phyloP scores from a whole-genome alignment of 73 alveolate species.

The Tetrahymena borealis region DNA sequence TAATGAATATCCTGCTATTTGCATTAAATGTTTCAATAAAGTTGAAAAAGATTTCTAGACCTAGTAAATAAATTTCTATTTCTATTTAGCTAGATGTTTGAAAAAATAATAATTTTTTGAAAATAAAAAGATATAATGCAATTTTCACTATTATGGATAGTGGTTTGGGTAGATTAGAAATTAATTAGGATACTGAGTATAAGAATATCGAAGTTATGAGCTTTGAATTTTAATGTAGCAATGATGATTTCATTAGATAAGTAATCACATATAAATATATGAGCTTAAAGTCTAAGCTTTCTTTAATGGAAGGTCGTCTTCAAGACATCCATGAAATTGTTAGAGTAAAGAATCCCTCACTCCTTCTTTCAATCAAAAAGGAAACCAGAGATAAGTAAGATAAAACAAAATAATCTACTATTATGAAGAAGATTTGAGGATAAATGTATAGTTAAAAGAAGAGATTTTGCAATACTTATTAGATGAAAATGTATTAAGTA shows the following conservation, averaged over 20 bases:
- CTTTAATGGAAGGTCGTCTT: constrained; percentile 24
- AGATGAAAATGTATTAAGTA: background rate
- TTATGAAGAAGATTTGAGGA: background rate
- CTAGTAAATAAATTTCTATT: background rate
- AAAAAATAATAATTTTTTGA: too few species aligned
- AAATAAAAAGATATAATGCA: constrained; percentile 6
- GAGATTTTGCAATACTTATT: background rate
- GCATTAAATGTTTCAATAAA: constrained; percentile 34
- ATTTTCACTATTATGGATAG: constrained; percentile 8
- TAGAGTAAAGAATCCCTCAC: constrained; percentile 33
- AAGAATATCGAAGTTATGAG: constrained; percentile 34
- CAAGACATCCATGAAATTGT: constrained; percentile 41
- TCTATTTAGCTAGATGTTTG: too few species aligned
- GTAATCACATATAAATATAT: constrained; percentile 21
- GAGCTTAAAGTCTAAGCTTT: constrained; percentile 7
- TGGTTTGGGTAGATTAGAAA: constrained; percentile 22
- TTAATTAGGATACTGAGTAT: constrained; percentile 33
- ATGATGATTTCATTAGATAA: constrained; percentile 20
- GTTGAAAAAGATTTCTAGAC: constrained; percentile 20
- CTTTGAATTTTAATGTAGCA: constrained; percentile 17
- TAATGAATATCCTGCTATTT: constrained; percentile 42
- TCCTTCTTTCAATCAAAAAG: constrained; percentile 19
- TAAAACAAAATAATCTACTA: background rate
- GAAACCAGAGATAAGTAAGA: background rate
- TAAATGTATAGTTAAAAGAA: background rate